Percentiles rank a stretch among this genome's conserved stretches.
phyloP scores from a whole-genome alignment of 2,329 filamentous ascomycete species.

The Fusarium clavum region DNA sequence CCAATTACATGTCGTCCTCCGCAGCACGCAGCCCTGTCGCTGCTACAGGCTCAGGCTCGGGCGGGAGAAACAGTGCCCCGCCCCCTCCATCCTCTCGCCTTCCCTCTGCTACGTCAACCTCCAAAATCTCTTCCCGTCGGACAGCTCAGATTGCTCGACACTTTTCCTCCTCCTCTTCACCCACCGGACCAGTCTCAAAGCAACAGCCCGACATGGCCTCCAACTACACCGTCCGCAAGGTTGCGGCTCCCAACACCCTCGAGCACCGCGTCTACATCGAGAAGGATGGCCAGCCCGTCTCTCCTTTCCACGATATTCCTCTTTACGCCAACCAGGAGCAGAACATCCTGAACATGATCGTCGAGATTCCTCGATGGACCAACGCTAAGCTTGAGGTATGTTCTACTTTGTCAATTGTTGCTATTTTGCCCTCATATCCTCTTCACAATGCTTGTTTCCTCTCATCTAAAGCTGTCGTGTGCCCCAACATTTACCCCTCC shows the following conservation, averaged over 20 bases:
- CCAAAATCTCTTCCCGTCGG: conserved; percentile 62
- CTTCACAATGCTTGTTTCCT: neutral
- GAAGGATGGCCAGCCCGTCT: conserved; percentile 94
- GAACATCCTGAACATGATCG: conserved; percentile 98
- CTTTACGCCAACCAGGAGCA: conserved; percentile 97
- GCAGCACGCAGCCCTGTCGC: conserved; percentile 42
- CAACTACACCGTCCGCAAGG: conserved; percentile 83
- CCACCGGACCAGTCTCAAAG: conserved; percentile 26
- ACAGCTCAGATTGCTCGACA: conserved; percentile 68
- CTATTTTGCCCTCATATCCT: neutral
- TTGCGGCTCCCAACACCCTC: conserved; percentile 89
- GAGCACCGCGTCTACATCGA: conserved; percentile 98
- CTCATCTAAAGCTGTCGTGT: conserved; percentile 28
- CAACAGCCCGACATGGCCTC: conserved; percentile 63
- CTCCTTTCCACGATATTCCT: conserved; percentile 98
- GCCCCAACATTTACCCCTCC: conserved; percentile 30
- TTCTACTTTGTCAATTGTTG: neutral
- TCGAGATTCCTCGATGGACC: conserved; percentile 99
- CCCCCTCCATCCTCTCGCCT: conserved; percentile 53
- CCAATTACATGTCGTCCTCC: conserved; percentile 44
- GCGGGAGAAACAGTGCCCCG: conserved; percentile 47
- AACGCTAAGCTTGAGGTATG: conserved; percentile 99
- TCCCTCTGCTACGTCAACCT: conserved; percentile 41
- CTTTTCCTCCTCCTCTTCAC: conserved; percentile 54
- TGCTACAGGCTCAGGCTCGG: conserved; percentile 31